phyloP scores from a whole-genome alignment of 345 rosid species.

The Melaleuca alternifolia region DNA sequence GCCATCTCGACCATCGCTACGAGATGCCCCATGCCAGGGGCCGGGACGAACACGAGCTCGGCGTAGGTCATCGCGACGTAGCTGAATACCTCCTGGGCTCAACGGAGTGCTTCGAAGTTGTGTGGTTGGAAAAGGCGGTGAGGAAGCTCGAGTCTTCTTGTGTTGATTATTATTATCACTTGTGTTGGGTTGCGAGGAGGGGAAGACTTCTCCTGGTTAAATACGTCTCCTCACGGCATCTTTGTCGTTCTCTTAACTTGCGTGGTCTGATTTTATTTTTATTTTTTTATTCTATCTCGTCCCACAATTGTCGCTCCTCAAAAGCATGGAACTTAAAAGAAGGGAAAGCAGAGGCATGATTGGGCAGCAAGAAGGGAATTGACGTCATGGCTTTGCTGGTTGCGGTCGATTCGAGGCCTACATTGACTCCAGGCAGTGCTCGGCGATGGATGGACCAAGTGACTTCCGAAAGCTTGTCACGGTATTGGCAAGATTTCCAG shows the following conservation, averaged over 20 bases:
- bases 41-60: background rate
- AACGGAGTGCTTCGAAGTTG: background rate
- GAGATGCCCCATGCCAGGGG: conserved; percentile 36
- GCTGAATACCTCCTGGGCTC: background rate
- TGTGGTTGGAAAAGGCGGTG: background rate
- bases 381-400: background rate
- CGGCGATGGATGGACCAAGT: no score
- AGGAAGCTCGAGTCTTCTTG: conserved; percentile 11
- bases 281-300: background rate
- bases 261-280: background rate
- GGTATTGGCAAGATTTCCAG: background rate
- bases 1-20: conserved; percentile 28
- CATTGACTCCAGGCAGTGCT: background rate
- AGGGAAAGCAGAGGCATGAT: background rate
- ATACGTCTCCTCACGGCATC: background rate
- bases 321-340: background rate
- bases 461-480: no score
- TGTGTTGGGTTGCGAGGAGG: background rate
- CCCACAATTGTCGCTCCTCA: background rate
- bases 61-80: background rate
- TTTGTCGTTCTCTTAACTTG: background rate
- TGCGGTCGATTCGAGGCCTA: background rate
- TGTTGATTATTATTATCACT: background rate
- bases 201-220: background rate
- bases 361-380: background rate